phyloP scores from a whole-genome alignment of 1,284 basidiomycete genomes.

The Mycena sp. region DNA sequence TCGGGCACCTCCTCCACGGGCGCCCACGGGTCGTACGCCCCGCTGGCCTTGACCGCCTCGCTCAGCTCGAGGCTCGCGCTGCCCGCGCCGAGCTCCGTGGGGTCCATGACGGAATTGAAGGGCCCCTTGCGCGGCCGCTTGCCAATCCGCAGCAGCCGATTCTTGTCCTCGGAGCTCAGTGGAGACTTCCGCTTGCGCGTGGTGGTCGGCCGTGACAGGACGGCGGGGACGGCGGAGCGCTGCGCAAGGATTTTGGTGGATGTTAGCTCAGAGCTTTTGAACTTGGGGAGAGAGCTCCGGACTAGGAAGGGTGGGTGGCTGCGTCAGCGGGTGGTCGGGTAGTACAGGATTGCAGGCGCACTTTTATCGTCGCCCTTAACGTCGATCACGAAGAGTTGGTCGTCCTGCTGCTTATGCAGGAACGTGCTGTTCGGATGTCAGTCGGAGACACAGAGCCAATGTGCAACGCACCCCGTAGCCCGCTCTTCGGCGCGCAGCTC shows the following conservation, averaged over 20 bases:
- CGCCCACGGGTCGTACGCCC: conserved; percentile 80
- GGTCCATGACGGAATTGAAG: conserved; percentile 74
- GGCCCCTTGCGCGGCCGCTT: conserved; percentile 76
- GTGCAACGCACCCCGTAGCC: conserved; percentile 69
- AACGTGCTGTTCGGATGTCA: conserved; percentile 53
- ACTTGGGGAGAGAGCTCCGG: conserved; percentile 63
- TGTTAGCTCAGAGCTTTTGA: conserved; percentile 66
- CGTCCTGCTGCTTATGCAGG: conserved; percentile 71
- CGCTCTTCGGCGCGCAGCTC: conserved; percentile 80
- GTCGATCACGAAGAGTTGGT: conserved; percentile 84
- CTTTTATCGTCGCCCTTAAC: conserved; percentile 81
- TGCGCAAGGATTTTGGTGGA: conserved; percentile 86
- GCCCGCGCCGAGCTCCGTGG: conserved; percentile 68
- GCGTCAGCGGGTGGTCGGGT: neutral
- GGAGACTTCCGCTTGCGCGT: conserved; percentile 42
- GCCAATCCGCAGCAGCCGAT: conserved; percentile 76
- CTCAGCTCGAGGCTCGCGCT: conserved; percentile 69
- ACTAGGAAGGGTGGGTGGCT: conserved; percentile 52
- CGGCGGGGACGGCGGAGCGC: conserved; percentile 87
- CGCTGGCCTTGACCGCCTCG: conserved; percentile 76
- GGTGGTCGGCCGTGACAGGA: conserved; percentile 60
- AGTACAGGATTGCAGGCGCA: conserved; percentile 44
- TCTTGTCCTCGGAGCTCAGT: conserved; percentile 73
- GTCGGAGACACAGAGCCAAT: neutral
- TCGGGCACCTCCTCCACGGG: conserved; percentile 45